Conservation (phyloP, 1,284 basidiomycete genomes). For the Trametes polyzona region DNA sequence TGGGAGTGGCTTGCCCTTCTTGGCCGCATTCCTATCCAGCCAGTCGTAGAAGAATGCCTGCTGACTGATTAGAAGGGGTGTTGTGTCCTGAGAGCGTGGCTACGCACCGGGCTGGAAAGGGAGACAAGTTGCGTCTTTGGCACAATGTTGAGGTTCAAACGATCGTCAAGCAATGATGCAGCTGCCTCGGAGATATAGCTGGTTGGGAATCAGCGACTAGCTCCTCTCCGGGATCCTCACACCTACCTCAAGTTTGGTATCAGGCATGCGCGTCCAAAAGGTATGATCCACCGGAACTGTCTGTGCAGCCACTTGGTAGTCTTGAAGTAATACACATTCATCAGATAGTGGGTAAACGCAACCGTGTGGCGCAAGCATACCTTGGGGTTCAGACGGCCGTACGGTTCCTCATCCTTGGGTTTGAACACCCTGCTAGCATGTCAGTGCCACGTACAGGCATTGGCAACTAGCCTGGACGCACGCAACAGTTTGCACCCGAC, state of each 20-base stretch:
- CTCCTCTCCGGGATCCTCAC: too few relatives aligned
- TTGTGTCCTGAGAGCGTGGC: background rate
- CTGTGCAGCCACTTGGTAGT: constrained; percentile 92
- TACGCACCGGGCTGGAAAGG: constrained; percentile 73
- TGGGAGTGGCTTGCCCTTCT: constrained; percentile 80
- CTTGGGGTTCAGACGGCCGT: constrained; percentile 84
- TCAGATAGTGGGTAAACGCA: background rate
- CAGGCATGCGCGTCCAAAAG: constrained; percentile 84
- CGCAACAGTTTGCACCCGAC: constrained; percentile 77
- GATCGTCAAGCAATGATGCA: constrained; percentile 82
- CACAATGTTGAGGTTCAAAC: constrained; percentile 80
- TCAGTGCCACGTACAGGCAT: background rate
- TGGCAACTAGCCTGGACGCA: constrained; percentile 42
- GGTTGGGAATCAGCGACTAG: background rate
- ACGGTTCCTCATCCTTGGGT: constrained; percentile 89
- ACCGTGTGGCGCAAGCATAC: constrained; percentile 35
- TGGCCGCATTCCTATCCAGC: constrained; percentile 77
- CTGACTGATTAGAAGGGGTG: background rate
- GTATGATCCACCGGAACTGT: constrained; percentile 82
- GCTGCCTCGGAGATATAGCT: constrained; percentile 81
- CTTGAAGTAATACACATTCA: constrained; percentile 38
- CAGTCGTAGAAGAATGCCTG: constrained; percentile 91
- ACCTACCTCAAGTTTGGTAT: constrained; percentile 85
- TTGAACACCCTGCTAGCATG: constrained; percentile 73
- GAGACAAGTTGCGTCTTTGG: constrained; percentile 86